Percentiles rank a stretch among this genome's conserved stretches.
Evolutionary conservation across 2,329 filamentous ascomycete species (phyloP).

Genomic region (Fusarium sp.): DNA sequence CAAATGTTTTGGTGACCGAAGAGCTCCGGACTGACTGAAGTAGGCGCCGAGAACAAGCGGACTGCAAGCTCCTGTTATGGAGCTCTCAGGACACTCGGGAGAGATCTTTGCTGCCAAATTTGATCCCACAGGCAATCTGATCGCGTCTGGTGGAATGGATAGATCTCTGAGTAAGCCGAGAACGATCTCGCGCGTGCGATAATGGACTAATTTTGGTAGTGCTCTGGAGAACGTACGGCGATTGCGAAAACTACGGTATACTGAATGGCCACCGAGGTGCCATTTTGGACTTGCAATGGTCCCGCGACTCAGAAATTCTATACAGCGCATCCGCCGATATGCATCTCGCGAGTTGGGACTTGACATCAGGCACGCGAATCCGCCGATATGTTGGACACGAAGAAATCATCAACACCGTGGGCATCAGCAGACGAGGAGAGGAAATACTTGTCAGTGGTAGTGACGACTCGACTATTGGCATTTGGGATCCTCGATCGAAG

Average conservation of each 20-base stretch:
- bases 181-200: not conserved
- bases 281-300: conserved; percentile 95
- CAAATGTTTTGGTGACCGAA: accelerated
- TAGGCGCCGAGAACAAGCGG: conserved; percentile 85
- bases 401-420: conserved; percentile 93
- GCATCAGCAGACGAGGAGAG: conserved; percentile 90
- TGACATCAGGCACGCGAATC: conserved; percentile 92
- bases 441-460: conserved; percentile 92
- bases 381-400: conserved; percentile 93
- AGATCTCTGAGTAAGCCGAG: conserved; percentile 81
- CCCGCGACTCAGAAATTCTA: conserved; percentile 89
- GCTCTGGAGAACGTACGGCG: conserved; percentile 92
- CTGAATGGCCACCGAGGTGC: conserved; percentile 93
- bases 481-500: conserved; percentile 96
- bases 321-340: conserved; percentile 96
- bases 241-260: conserved; percentile 94
- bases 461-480: conserved; percentile 92
- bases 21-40: conserved; percentile 31
- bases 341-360: conserved; percentile 94
- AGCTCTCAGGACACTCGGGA: conserved; percentile 84
- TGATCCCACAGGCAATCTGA: conserved; percentile 87
- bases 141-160: conserved; percentile 97
- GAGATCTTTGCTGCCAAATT: conserved; percentile 95
- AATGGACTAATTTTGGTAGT: conserved; percentile 67
- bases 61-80: conserved; percentile 93